Evolutionary conservation across 768 basidiomycete genomes (phyloP), one percentile per base, ranked within the genome.

Genomic region (Boletus sp.): DNA sequence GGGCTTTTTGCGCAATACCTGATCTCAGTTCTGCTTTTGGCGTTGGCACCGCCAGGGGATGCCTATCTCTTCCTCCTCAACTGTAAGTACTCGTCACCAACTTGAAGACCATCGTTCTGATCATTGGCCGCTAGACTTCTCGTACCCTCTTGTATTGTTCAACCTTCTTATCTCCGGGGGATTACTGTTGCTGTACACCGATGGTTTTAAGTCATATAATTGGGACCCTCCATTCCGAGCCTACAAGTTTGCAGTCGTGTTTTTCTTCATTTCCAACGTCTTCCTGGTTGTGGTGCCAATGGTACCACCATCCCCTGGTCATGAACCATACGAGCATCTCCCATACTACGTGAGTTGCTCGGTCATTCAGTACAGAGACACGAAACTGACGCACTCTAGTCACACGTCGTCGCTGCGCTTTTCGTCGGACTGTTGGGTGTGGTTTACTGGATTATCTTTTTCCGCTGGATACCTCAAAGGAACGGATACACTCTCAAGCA

Each of bases 11-110:
- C 78, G 0, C 87, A 89, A 61, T 91, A 83, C 69, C 18, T 82
- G 6, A 64, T 88, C 15, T 87, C 86, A 0, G 77, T 81, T 20
- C 60, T 78, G 11, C 74, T 87, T 54, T 73, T 87, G 47, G 62
- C 83, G 7, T 76, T 77, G 1, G 76, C 85, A 0, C 90, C 89
- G 0, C 79, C 86, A 0, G 89, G 90, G 3, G 89, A 91, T 61
- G 87, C 86, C 0, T 92, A 89, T 64, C 76, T 83, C 32, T 89
- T 92, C 70, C 77, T 85, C 62, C 76, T 88, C 54, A 87, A 82
- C 63, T 66, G 88, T 86, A 50, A 58, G 86, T 68, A 20, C 17
- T 28, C 8, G 11, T 50, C 18, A 24, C 32, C 29, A 37, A 53
- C 18, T 47, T 32, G 30, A 32, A 8, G 40, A 32, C 3, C 20